Percentiles rank a stretch among this genome's conserved stretches.
Evolutionary conservation across 2,329 filamentous ascomycete genomes (phyloP).

Genomic region (Aspergillus jensenii): DNA sequence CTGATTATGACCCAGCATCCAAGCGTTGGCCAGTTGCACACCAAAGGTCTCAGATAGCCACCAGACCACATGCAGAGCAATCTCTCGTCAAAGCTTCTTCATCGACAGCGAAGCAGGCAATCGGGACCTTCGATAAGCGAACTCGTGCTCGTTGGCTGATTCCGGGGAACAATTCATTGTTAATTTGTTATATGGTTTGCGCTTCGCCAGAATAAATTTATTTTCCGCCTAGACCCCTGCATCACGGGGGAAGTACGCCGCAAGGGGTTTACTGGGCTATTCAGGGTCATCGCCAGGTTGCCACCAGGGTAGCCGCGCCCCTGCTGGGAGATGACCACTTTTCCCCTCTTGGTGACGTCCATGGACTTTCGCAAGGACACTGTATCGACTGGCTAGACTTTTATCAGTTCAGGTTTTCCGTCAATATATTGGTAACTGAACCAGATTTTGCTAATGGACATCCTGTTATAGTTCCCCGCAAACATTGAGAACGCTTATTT

Average conservation of each 20-base stretch:
- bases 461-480: not conserved
- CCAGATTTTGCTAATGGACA: not conserved
- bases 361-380: conserved; percentile 1
- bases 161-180: not conserved
- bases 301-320: conserved; percentile 9
- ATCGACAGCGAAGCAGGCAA: not conserved
- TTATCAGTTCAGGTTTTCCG: not conserved
- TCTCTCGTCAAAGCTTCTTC: not conserved
- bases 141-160: not conserved
- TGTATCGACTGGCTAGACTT: not conserved
- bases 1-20: not conserved
- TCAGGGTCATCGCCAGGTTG: conserved; percentile 18
- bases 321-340: conserved; percentile 9
- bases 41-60: not conserved
- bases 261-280: conserved; percentile 26
- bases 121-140: not conserved
- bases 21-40: not conserved
- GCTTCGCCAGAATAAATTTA: not conserved
- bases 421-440: conserved; percentile 4
- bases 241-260: conserved; percentile 26
- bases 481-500: not conserved
- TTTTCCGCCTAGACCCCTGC: conserved; percentile 10
- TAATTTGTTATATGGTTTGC: not conserved
- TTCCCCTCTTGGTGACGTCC: conserved; percentile 10
- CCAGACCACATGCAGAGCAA: not conserved